Base-by-base conservation (phyloP, 495 filamentous ascomycete genomes). In the Penicillium coffeae region DNA sequence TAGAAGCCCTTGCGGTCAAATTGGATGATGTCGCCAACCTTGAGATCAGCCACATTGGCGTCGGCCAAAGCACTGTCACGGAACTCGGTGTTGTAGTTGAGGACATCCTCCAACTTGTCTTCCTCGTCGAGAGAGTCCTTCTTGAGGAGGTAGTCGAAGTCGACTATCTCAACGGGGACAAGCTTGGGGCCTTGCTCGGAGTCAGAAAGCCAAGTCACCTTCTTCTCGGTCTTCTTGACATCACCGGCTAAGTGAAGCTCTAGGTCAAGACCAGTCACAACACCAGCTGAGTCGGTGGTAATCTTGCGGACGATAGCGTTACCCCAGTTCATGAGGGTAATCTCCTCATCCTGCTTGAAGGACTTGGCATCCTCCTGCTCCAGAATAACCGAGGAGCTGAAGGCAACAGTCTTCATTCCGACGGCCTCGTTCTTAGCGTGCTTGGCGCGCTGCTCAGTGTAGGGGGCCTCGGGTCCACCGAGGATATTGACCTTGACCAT, bases 241-340 rank as follows among this genome's bases (percentile, higher is more conserved):
- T 96, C 91, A 45, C 91, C 91, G 60, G 86, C 75, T 21, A 94
- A 81, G 61, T 95, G 84, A 3, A 96, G 79, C 59, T 93, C 88
- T 37, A 89, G 76, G 35, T 85, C 86, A 2, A 95, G 66, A 27
- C 64, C 71, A 0, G 82, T 86, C 45, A 95, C 81, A 19, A 78
- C 68, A 25, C 75, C 76, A 12, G 66, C 56, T 16, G 66, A 55
- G 19, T 84, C 78, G 42, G 83, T 75, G 32, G 74, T 72, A 59
- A 89, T 88, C 57, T 83, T 84, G 36, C 84, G 84, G 10, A 95
- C 85, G 48, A 93, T 81, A 21, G 89, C 91, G 52, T 96, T 96
- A 55, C 91, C 91, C 91, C 91, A 96, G 61, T 82, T 85, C 91
- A 96, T 96, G 20, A 96, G 75, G 0, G 91, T 96, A 56, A 96